These are phyloP conservation scores for Botrytis galanthina DNA, from an alignment of 2,329 filamentous ascomycete genomes.

Conservation along the genomic window DNA sequence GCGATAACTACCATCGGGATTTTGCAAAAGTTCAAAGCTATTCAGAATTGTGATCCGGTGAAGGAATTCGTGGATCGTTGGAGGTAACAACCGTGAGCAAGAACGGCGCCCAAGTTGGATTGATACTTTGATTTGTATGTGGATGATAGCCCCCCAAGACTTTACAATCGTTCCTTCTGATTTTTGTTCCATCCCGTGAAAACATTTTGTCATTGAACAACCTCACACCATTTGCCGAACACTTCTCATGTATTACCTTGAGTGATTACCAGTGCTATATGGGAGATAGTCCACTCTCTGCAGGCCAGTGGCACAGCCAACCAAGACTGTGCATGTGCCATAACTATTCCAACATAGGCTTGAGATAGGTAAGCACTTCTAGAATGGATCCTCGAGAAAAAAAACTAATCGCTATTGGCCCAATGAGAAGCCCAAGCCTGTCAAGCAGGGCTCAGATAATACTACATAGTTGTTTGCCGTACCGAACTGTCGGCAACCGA, in stretches of 20 bases:
- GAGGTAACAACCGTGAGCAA: constrained; percentile 10
- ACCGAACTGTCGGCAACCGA: no score
- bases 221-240: neutral
- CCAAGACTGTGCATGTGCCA: no score
- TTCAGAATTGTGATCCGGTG: constrained; percentile 1
- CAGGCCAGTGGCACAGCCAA: no score
- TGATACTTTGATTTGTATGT: neutral
- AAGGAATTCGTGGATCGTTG: neutral
- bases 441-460: no score
- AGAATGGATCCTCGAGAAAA: no score
- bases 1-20: neutral
- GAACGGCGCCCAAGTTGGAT: neutral
- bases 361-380: no score
- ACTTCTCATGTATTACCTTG: neutral
- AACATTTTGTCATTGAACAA: neutral
- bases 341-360: no score
- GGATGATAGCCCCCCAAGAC: neutral
- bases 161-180: neutral
- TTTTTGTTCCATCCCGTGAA: neutral
- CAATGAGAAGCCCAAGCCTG: no score
- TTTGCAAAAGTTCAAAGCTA: neutral
- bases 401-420: no score
- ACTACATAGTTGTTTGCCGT: no score
- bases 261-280: neutral
- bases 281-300: no score